These are phyloP conservation scores for Apiotrichum brassicae DNA, from an alignment of 1,284 basidiomycete genomes.

Conservation along the genomic window DNA sequence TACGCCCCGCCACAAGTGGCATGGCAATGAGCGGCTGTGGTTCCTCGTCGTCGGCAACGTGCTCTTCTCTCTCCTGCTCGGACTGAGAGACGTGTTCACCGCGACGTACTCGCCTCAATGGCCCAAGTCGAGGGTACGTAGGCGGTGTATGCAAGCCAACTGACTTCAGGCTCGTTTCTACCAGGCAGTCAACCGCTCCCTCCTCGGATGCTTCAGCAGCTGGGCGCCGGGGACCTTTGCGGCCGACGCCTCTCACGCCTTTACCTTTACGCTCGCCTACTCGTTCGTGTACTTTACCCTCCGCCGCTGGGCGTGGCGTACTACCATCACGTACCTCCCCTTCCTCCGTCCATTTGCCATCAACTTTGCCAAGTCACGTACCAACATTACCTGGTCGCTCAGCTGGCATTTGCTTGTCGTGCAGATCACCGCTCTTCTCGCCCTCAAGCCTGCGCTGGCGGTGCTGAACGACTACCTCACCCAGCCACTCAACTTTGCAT, in stretches of 20 bases:
- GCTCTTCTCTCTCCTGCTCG: constrained; percentile 22
- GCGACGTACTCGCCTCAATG: constrained; percentile 23
- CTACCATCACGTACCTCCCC: constrained; percentile 13
- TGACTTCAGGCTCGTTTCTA: constrained; percentile 16
- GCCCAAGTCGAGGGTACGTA: constrained; percentile 18
- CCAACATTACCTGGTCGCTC: constrained; percentile 23
- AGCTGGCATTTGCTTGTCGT: constrained; percentile 25
- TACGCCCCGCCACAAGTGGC: constrained; percentile 35
- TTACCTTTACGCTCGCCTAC: constrained; percentile 8
- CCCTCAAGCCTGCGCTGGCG: constrained; percentile 24
- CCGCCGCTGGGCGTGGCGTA: constrained; percentile 15
- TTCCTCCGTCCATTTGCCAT: constrained; percentile 33
- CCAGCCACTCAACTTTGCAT: constrained; percentile 37
- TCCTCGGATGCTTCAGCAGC: constrained; percentile 6
- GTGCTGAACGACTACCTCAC: constrained; percentile 34
- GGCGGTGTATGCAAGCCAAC: background rate
- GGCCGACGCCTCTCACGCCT: constrained; percentile 3
- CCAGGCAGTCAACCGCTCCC: constrained; percentile 15
- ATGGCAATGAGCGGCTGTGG: constrained; percentile 42
- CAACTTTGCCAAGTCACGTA: constrained; percentile 33
- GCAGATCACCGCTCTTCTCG: constrained; percentile 21
- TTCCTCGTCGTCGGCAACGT: constrained; percentile 34
- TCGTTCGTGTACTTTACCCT: constrained; percentile 16
- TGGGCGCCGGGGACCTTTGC: background rate
- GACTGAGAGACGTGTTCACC: constrained; percentile 24